A percentile compares a stretch with the other conserved stretches of the same genome.
Conservation (phyloP, 78 protist species). For the Cyanophora paradoxa region DNA sequence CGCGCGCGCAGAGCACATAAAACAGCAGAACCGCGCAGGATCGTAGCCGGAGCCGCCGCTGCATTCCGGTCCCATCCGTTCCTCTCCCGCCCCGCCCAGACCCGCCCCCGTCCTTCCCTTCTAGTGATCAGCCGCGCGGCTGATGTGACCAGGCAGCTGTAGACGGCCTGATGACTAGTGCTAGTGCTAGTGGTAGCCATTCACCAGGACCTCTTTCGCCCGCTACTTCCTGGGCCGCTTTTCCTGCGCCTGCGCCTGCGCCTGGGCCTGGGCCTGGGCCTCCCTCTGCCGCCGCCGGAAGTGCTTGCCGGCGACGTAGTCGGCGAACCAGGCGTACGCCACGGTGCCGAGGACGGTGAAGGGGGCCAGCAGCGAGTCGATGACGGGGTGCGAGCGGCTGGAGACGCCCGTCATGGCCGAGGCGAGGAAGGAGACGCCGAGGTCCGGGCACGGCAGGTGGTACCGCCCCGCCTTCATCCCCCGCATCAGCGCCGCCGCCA, state of each 20-base stretch:
- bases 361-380: background rate
- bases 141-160: too few species aligned
- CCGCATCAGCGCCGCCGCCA: background rate
- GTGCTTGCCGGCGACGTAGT: background rate
- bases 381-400: background rate
- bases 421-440: background rate
- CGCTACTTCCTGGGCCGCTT: background rate
- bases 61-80: too few species aligned
- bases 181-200: too few species aligned
- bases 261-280: background rate
- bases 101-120: too few species aligned
- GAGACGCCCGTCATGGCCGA: background rate
- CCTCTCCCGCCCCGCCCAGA: too few species aligned
- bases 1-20: too few species aligned
- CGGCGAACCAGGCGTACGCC: background rate
- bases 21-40: too few species aligned
- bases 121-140: too few species aligned
- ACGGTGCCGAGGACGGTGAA: background rate
- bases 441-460: conserved; percentile 7
- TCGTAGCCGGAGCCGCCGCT: too few species aligned
- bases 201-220: too few species aligned
- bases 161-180: too few species aligned
- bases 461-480: background rate
- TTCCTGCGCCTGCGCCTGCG: background rate
- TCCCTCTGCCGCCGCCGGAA: background rate